phyloP scores from a whole-genome alignment of 495 filamentous ascomycete species.

The Penicillium desertorum region DNA sequence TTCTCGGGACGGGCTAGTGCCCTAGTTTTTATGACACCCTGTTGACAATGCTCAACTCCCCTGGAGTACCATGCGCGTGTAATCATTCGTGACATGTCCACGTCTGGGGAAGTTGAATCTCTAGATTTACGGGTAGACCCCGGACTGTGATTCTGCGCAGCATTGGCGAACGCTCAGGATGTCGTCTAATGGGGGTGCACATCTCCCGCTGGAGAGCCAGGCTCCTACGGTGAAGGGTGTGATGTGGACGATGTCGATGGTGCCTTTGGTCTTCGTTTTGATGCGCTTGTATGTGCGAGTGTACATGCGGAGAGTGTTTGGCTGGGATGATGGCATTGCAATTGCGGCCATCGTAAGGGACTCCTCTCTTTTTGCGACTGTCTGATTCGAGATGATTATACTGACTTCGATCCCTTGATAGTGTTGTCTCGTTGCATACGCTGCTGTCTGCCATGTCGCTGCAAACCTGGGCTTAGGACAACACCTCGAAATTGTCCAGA shows the following conservation, averaged over 20 bases:
- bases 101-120: background rate
- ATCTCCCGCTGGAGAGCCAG: conserved; percentile 14
- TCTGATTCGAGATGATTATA: background rate
- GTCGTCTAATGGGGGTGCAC: background rate
- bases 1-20: background rate
- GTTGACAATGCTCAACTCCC: background rate
- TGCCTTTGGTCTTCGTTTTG: conserved; percentile 21
- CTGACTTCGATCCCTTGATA: conserved; percentile 4
- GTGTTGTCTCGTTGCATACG: conserved; percentile 25
- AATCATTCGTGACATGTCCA: background rate
- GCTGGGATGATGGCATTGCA: conserved; percentile 32
- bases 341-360: conserved; percentile 23
- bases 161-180: conserved; percentile 1
- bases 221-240: conserved; percentile 25
- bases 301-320: conserved; percentile 25
- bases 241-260: conserved; percentile 30
- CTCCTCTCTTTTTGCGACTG: background rate
- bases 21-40: background rate
- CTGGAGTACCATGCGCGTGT: background rate
- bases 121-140: background rate
- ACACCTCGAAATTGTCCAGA: conserved; percentile 19
- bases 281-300: conserved; percentile 28
- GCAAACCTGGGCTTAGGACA: conserved; percentile 19
- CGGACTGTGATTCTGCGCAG: background rate
- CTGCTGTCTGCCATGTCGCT: conserved; percentile 28